Evolutionary conservation across 1,139 yeast genomes (phyloP).

Genomic region (Lodderomyces theae): DNA sequence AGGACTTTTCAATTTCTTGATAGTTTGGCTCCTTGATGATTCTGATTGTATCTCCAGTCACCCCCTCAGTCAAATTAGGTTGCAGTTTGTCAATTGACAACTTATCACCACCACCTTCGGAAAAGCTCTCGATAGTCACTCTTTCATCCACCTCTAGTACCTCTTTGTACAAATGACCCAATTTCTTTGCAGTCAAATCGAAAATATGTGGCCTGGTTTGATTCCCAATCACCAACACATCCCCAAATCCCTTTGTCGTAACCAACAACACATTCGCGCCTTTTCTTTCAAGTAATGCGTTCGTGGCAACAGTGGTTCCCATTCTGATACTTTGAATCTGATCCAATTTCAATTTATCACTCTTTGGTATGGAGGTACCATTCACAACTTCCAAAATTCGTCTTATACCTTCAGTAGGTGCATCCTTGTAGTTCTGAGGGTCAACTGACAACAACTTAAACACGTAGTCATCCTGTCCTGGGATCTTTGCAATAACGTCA

Average conservation of each 20-base stretch:
- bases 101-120: slow-evolving; percentile 43
- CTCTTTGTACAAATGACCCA: slow-evolving; percentile 32
- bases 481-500: slow-evolving; percentile 62
- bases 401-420: slow-evolving; percentile 89
- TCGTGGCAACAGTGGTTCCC: slow-evolving; percentile 44
- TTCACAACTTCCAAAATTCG: slow-evolving; percentile 60
- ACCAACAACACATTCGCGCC: slow-evolving; percentile 51
- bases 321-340: slow-evolving; percentile 32
- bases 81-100: slow-evolving; percentile 16
- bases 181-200: slow-evolving; percentile 36
- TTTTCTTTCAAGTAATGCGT: slow-evolving; percentile 46
- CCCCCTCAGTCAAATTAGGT: slow-evolving; percentile 26
- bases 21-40: slow-evolving; percentile 35
- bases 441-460: slow-evolving; percentile 81
- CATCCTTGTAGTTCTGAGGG: slow-evolving; percentile 81
- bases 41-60: slow-evolving; percentile 38
- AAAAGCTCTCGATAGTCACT: slow-evolving; percentile 36
- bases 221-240: slow-evolving; percentile 42
- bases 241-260: slow-evolving; percentile 53
- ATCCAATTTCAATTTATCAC: slow-evolving; percentile 28
- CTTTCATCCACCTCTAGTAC: slow-evolving; percentile 44
- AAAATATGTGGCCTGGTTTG: slow-evolving; percentile 41
- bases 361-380: slow-evolving; percentile 46
- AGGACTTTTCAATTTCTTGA: slow-evolving; percentile 20
- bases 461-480: slow-evolving; percentile 35